phyloP scores from a whole-genome alignment of 495 filamentous ascomycete species.

The Penicillium mononematosum region DNA sequence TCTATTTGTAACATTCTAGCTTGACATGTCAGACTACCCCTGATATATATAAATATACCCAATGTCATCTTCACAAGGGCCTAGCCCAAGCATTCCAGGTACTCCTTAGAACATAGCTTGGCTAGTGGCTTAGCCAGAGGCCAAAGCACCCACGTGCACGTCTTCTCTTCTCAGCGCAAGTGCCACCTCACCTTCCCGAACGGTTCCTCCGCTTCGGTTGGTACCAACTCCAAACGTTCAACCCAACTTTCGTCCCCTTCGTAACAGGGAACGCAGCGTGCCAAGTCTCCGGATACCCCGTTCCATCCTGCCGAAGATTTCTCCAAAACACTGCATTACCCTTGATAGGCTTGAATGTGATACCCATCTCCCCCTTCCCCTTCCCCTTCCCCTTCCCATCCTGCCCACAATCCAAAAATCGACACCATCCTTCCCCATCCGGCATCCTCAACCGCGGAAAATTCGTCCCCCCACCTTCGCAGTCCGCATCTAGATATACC shows the following conservation, averaged over 20 bases:
- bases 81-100: slow-evolving; percentile 9
- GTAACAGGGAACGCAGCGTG: slow-evolving; percentile 71
- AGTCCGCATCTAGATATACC: slow-evolving; percentile 60
- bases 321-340: slow-evolving; percentile 77
- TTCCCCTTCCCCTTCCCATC: background rate
- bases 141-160: background rate
- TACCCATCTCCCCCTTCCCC: slow-evolving; percentile 33
- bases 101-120: background rate
- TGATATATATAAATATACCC: background rate
- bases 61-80: slow-evolving; percentile 1
- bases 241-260: slow-evolving; percentile 68
- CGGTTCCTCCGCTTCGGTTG: slow-evolving; percentile 34
- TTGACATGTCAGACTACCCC: background rate
- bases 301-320: slow-evolving; percentile 63
- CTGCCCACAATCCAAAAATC: slow-evolving; percentile 58
- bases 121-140: slow-evolving; percentile 6
- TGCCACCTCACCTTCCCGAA: background rate
- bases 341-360: slow-evolving; percentile 65
- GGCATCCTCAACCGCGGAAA: slow-evolving; percentile 53
- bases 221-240: slow-evolving; percentile 74
- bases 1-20: background rate
- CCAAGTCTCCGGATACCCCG: slow-evolving; percentile 62
- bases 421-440: slow-evolving; percentile 52
- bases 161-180: background rate
- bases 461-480: slow-evolving; percentile 61